Evolutionary conservation across 345 rosid species (phyloP), one percentile per base, ranked within the genome.

Genomic region (Crucihimalaya himalaica): DNA sequence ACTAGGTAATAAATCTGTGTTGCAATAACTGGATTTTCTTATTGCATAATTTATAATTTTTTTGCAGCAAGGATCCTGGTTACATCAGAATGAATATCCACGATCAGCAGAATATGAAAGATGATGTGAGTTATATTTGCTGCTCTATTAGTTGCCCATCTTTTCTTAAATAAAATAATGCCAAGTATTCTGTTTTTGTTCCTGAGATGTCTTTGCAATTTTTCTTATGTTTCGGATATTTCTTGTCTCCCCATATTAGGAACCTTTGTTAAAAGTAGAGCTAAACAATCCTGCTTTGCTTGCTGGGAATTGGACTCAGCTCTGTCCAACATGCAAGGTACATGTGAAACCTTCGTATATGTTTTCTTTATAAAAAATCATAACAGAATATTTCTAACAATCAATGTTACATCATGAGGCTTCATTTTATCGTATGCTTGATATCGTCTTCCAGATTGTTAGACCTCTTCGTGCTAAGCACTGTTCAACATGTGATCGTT

Each of bases 241-340:
- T 27, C 28, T 3, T 27, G 28, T 27, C 28, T 27, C 28, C 5
- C 28, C 28, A 27, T 4, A 3, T 27, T 27, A 27, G 97, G 97
- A 89, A 82, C 97, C 96, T 21, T 82, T 93, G 50, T 68, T 93
- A 84, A 93, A 89, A 87, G 80, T 87, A 70, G 96, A 91, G 82
- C 84, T 89, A 53, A 89, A 91, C 78, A 86, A 86, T 76, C 94
- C 92, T 80, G 97, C 92, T 71, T 82, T 93, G 83, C 87, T 90
- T 37, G 87, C 92, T 81, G 96, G 97, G 68, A 91, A 89, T 74
- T 93, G 98, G 97, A 83, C 92, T 66, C 98, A 91, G 86, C 97
- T 93, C 57, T 93, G 98, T 81, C 83, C 96, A 25, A 89, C 97
- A 32, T 93, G 98, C 98, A 93, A 93, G 92, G 97, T 93, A 77